phyloP scores from a whole-genome alignment of 441 rosid species.

The Jatropha multifida region DNA sequence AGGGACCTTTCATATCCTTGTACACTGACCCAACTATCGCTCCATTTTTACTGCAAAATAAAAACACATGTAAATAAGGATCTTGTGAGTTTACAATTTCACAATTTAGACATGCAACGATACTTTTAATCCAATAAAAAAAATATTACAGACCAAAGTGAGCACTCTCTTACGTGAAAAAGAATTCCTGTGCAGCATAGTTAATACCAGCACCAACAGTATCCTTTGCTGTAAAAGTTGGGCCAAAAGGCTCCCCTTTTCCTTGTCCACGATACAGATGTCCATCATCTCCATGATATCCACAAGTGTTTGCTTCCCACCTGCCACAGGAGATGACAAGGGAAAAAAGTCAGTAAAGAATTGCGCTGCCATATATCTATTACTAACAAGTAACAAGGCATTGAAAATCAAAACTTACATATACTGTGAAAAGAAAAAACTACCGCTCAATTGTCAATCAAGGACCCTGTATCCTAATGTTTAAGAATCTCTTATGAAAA shows the following conservation, averaged over 20 bases:
- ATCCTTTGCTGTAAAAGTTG: slow-evolving; percentile 73
- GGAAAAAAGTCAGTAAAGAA: neutral
- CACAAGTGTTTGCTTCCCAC: slow-evolving; percentile 91
- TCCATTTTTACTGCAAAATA: slow-evolving; percentile 69
- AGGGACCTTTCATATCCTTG: slow-evolving; percentile 68
- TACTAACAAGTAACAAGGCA: neutral
- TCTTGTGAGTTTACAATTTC: slow-evolving; percentile 9
- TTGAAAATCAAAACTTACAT: neutral
- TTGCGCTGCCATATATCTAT: neutral
- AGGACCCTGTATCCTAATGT: too few relatives aligned
- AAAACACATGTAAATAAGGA: slow-evolving; percentile 11
- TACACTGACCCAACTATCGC: slow-evolving; percentile 57
- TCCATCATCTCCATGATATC: slow-evolving; percentile 98
- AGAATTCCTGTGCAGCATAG: slow-evolving; percentile 75
- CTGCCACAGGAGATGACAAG: slow-evolving; percentile 35
- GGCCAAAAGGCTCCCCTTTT: slow-evolving; percentile 86
- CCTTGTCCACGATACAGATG: slow-evolving; percentile 67
- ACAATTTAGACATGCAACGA: slow-evolving; percentile 9
- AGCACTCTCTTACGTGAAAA: slow-evolving; percentile 83
- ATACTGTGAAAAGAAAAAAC: neutral
- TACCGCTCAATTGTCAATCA: neutral
- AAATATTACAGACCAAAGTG: slow-evolving; percentile 14
- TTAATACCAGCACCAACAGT: slow-evolving; percentile 90
- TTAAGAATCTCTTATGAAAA: slow-evolving; percentile 1
- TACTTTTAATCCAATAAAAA: neutral